Base-by-base conservation (phyloP, 768 basidiomycete species). In the Phanerodontia chrysosporium region DNA sequence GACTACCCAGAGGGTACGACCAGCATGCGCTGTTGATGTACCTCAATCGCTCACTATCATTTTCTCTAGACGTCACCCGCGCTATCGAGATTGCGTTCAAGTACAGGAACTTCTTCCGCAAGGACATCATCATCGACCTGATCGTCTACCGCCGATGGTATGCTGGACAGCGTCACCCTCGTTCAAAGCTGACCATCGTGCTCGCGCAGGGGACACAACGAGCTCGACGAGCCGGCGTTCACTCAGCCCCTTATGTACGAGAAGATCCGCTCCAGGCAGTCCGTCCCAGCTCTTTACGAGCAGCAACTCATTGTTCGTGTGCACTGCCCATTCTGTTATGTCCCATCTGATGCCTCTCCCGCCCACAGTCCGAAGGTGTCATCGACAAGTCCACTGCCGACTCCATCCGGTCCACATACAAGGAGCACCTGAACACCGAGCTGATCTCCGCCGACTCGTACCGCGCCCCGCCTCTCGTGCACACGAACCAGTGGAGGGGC, bases 181-280 rank as follows among this genome's bases (percentile, higher is more conserved):
- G 27, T 44, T 51, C 29, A 45, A 25, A 16, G 8, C 45, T 51
- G 16, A 61, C 39, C 51, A 21, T 51, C 46, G 21, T 32, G 28
- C 16, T 35, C n/a, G 45, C 28, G 10, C 49, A 85, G 91, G 83
- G 84, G 92, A 1, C 93, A 95, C 69, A 95, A 95, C 65, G 93
- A 95, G 71, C 80, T 94, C 29, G 91, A 95, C 66, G 81, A 94
- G 53, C 92, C 92, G 0, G 83, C 84, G 16, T 90, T 93, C 69
- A 96, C 95, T 0, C 89, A 88, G 59, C 94, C 95, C 0, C 74
- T 87, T 10, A 97, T 96, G 94, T 97, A 97, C 72, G 80, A 90
- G 70, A 84, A 89, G 73, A 95, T 96, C 66, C 81, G 85, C 6
- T 80, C 85, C 0, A 78, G 93, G 49, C 82, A 78, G 48, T 89